These are phyloP conservation scores for bread wheat (Triticum aestivum) DNA, from an alignment of 176 grass and related monocot genomes.

Conservation along the genomic window IWGSC_CS_RefSeq_v2.1 NC_057797.1:139743570-139744069, in stretches of 20 bases:
- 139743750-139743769: slow-evolving; percentile 31
- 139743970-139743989: slow-evolving; percentile 34
- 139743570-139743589: slow-evolving; percentile 12
- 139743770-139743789: slow-evolving; percentile 36
- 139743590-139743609: slow-evolving; percentile 63
- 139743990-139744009: slow-evolving; percentile 35
- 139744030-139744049: slow-evolving; percentile 35
- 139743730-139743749: slow-evolving; percentile 26
- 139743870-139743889: slow-evolving; percentile 55
- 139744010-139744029: slow-evolving; percentile 38
- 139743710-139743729: slow-evolving; percentile 12
- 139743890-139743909: slow-evolving; percentile 48
- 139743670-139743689: slow-evolving; percentile 50
- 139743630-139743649: slow-evolving; percentile 41
- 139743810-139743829: slow-evolving; percentile 46
- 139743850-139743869: slow-evolving; percentile 57
- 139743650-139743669: slow-evolving; percentile 44
- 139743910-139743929: slow-evolving; percentile 53
- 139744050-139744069: slow-evolving; percentile 27
- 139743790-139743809: slow-evolving; percentile 38
- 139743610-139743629: slow-evolving; percentile 84
- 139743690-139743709: slow-evolving; percentile 41
- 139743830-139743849: slow-evolving; percentile 57
- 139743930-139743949: slow-evolving; percentile 65
- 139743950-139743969: slow-evolving; percentile 53